Evolutionary conservation across 192 early-diverging fungal genomes (phyloP).

Genomic region (Ambispora gerdemannii): DNA sequence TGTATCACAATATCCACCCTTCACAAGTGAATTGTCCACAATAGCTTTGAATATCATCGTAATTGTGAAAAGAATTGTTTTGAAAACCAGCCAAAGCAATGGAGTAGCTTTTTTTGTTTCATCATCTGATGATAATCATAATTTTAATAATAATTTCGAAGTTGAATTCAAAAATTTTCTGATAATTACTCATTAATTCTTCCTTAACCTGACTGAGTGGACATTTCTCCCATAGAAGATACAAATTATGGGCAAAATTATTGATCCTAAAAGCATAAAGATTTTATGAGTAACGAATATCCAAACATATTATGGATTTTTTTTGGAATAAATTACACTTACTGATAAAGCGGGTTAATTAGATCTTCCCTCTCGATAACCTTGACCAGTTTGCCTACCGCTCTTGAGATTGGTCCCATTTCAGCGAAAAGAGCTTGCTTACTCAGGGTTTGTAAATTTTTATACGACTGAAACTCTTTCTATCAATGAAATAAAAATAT

Average conservation of each 20-base stretch:
- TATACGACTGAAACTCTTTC: neutral
- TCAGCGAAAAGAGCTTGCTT: constrained; percentile 1
- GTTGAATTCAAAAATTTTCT: no score
- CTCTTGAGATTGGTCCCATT: neutral
- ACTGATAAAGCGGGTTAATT: neutral
- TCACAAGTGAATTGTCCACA: constrained; percentile 33
- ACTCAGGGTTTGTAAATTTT: neutral
- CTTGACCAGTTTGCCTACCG: constrained; percentile 4
- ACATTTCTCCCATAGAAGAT: constrained; percentile 3
- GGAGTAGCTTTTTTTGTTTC: constrained; percentile 29
- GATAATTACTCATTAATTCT: neutral
- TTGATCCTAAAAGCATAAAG: constrained; percentile 7
- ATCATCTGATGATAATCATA: constrained; percentile 16
- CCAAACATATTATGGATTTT: neutral
- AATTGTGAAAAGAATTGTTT: constrained; percentile 46
- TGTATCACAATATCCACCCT: constrained; percentile 24
- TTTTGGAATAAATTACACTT: neutral
- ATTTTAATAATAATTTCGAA: no score
- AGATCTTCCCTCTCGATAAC: neutral
- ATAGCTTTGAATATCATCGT: constrained; percentile 48
- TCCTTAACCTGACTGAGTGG: constrained; percentile 7
- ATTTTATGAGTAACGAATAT: neutral
- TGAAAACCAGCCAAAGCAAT: constrained; percentile 48
- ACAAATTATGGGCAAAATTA: constrained; percentile 9
- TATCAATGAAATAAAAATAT: neutral